Evolutionary conservation across 78 protist genomes (phyloP).

Genomic region (Creolimax fragrantissima): DNA sequence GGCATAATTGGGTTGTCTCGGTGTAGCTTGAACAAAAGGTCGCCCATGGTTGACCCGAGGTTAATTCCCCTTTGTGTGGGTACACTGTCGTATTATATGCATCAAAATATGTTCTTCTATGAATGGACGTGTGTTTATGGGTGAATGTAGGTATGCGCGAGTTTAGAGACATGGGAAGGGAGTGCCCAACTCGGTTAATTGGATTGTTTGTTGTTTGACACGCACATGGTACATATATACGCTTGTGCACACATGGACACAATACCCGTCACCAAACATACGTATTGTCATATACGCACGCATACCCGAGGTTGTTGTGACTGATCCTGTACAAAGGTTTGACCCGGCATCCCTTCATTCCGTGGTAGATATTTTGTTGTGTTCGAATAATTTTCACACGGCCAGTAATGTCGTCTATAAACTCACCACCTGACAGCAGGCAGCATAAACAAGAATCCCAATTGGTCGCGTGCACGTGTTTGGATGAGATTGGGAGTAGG

Average conservation of each 20-base stretch:
- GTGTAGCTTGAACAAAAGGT: constrained; percentile 15
- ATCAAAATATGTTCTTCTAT: too few relatives aligned
- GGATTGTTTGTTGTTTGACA: too few relatives aligned
- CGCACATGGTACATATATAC: too few relatives aligned
- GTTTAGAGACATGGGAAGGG: too few relatives aligned
- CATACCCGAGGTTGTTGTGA: not conserved
- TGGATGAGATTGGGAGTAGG: not conserved
- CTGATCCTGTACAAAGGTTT: not conserved
- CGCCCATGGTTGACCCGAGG: constrained; percentile 5
- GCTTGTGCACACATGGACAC: too few relatives aligned
- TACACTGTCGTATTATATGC: too few relatives aligned
- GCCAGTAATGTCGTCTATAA: not conserved
- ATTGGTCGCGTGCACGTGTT: not conserved
- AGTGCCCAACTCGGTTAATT: too few relatives aligned
- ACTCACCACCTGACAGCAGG: not conserved
- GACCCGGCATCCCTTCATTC: not conserved
- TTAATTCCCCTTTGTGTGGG: not conserved
- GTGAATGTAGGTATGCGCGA: too few relatives aligned
- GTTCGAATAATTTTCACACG: not conserved
- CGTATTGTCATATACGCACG: not conserved
- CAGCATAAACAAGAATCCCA: not conserved
- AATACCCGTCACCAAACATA: too few relatives aligned
- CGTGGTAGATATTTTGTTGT: not conserved
- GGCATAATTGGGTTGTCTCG: not conserved
- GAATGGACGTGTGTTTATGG: too few relatives aligned